Conservation (phyloP, 371 early-diverging fungal genomes). For the Syncephalis plumigaleata region DNA sequence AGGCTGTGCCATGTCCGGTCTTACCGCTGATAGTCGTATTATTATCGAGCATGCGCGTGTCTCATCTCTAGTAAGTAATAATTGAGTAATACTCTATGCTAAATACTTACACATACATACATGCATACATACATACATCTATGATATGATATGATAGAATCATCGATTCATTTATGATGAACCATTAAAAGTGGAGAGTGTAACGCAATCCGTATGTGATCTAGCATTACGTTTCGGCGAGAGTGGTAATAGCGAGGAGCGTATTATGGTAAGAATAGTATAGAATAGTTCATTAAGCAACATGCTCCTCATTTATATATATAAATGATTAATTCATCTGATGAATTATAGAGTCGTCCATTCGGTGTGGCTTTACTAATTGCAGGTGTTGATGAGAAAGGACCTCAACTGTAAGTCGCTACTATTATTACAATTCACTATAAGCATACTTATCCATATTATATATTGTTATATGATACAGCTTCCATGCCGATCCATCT, state of each 20-base stretch:
- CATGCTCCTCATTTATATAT: not conserved
- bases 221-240: constrained; percentile 95
- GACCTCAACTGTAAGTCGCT: constrained; percentile 86
- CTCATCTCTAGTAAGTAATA: constrained; percentile 67
- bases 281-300: not conserved
- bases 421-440: constrained; percentile 6
- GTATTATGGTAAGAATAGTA: constrained; percentile 67
- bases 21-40: constrained; percentile 90
- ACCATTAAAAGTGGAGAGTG: constrained; percentile 83
- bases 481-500: constrained; percentile 90
- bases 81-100: not conserved
- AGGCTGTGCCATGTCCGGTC: constrained; percentile 94
- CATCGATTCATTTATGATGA: constrained; percentile 93
- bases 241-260: constrained; percentile 86
- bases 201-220: constrained; percentile 95
- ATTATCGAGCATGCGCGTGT: constrained; percentile 95
- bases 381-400: constrained; percentile 94
- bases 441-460: not conserved
- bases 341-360: constrained; percentile 61
- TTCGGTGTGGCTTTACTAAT: constrained; percentile 98
- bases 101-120: not conserved
- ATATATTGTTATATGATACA: constrained; percentile 11
- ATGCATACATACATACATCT: not conserved
- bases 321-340: not conserved
- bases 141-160: constrained; percentile 28